phyloP scores from a whole-genome alignment of 805 yeast species.

The Cyberlindnera amylophila region DNA sequence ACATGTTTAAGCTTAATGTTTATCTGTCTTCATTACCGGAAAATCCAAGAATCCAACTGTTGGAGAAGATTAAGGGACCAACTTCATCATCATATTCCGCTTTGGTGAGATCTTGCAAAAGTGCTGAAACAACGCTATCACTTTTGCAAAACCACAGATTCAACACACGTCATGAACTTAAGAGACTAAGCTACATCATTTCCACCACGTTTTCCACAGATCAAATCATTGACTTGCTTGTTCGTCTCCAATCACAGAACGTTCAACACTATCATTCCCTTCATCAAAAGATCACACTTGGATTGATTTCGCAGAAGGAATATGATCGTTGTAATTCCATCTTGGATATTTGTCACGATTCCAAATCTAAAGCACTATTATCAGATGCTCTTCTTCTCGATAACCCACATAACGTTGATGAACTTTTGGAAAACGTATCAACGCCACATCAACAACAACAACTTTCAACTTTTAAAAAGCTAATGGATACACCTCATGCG shows the following conservation, averaged over 20 bases:
- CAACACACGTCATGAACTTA: slow-evolving; percentile 6
- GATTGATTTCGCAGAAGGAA: slow-evolving; percentile 1
- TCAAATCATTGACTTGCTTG: slow-evolving; percentile 7
- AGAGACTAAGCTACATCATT: slow-evolving; percentile 3
- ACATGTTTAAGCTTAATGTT: slow-evolving; percentile 2
- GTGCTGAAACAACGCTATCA: background rate
- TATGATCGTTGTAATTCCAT: slow-evolving; percentile 1
- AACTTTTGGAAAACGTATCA: background rate
- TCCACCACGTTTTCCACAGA: slow-evolving; percentile 1
- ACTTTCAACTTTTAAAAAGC: slow-evolving; percentile 5
- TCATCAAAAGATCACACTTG: slow-evolving; percentile 10
- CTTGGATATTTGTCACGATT: slow-evolving; percentile 1
- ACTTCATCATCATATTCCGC: slow-evolving; percentile 23
- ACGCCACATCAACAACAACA: slow-evolving; percentile 4
- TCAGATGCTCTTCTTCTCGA: slow-evolving; percentile 4
- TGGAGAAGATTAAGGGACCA: slow-evolving; percentile 84
- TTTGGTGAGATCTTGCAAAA: slow-evolving; percentile 4
- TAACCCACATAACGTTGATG: slow-evolving; percentile 3
- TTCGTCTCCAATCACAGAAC: background rate
- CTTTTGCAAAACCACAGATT: background rate
- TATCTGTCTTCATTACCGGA: slow-evolving; percentile 7
- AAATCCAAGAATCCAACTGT: slow-evolving; percentile 72
- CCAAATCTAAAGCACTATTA: slow-evolving; percentile 5
- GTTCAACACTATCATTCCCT: slow-evolving; percentile 6
- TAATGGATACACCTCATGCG: slow-evolving; percentile 3